Conservation (phyloP, 2,329 filamentous ascomycete genomes). For the Epichloe festucae region DNA sequence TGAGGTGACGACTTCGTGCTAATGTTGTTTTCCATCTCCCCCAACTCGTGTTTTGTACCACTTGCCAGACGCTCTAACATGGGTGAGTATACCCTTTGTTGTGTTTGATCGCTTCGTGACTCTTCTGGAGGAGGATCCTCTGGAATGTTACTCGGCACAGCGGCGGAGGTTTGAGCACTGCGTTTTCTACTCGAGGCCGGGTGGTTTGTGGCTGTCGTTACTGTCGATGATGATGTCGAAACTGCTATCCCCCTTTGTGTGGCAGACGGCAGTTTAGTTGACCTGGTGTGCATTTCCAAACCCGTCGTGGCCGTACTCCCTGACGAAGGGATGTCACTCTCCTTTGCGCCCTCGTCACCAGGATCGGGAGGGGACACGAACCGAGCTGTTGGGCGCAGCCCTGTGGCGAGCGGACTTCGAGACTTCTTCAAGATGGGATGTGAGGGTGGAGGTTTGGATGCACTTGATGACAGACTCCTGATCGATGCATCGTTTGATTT, state of each 20-base stretch:
- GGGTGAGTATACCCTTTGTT: slow-evolving; percentile 11
- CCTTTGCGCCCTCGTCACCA: slow-evolving; percentile 26
- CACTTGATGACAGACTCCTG: slow-evolving; percentile 24
- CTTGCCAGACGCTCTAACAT: slow-evolving; percentile 15
- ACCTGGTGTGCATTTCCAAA: slow-evolving; percentile 17
- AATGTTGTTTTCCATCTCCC: neutral
- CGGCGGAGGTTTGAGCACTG: slow-evolving; percentile 33
- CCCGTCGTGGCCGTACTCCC: slow-evolving; percentile 24
- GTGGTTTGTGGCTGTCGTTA: slow-evolving; percentile 23
- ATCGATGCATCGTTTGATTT: slow-evolving; percentile 12
- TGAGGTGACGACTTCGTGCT: neutral
- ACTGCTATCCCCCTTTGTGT: slow-evolving; percentile 32
- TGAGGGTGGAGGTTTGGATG: slow-evolving; percentile 31
- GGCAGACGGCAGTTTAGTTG: slow-evolving; percentile 11
- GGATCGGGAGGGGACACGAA: slow-evolving; percentile 43
- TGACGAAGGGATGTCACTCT: slow-evolving; percentile 25
- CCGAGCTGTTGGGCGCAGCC: slow-evolving; percentile 46
- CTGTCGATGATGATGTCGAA: slow-evolving; percentile 19
- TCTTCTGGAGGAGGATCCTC: neutral
- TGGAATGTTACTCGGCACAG: slow-evolving; percentile 6
- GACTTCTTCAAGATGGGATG: slow-evolving; percentile 50
- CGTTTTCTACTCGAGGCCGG: slow-evolving; percentile 31
- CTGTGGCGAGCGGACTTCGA: slow-evolving; percentile 37
- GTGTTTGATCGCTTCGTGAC: slow-evolving; percentile 10
- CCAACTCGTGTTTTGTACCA: neutral